Base-by-base conservation (phyloP, 2,329 filamentous ascomycete species). In the Pseudonectria foliicola region DNA sequence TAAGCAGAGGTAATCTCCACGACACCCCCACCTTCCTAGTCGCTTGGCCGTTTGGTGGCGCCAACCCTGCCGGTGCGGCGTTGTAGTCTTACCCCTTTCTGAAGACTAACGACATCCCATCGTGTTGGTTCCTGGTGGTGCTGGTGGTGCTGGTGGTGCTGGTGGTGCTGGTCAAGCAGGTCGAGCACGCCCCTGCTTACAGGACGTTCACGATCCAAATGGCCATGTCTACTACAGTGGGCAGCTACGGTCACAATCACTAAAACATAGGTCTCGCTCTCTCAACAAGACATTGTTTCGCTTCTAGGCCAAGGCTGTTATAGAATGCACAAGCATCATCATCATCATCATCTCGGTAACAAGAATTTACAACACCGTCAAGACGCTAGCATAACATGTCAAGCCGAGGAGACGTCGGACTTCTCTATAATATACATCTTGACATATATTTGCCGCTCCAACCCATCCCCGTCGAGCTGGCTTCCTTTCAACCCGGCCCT, bases 351-450 rank as follows among this genome's bases (percentile, higher is more conserved):
- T 21, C 13, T 5, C 18, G 8, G 18, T 8, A 27, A 27, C 37
- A 40, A 42, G 30, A 42, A 50, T 40, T 40, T 43, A 45, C 27
- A 33, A 31, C n/a, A n/a, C 25, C 33, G 35, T 47, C 37, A 42
- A 49, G 29, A 29, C 26, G 42, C 39, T 39, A 33, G 36, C 18
- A 21, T 21, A 21, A 31, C 44, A 50, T 40, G 42, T 43, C 47
- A 29, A 33, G 31, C 25, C 33, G 37, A 49, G 39, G 44, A 49
- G 29, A 29, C 26, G 42, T 38, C 39, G 31, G 36, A 26, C 27
- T 39, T 42, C 45, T 43, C 44, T 46, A 31, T 41, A 42, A 52
- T 52, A 43, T 52, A 52, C 49, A 52, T 39, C 34, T 40, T 39
- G 40, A 49, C 47, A 49, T 52, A 42, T 39, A 46, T 10, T 35